Base-by-base conservation (phyloP, 805 yeast genomes). In the Debaryomyces maramus region DNA sequence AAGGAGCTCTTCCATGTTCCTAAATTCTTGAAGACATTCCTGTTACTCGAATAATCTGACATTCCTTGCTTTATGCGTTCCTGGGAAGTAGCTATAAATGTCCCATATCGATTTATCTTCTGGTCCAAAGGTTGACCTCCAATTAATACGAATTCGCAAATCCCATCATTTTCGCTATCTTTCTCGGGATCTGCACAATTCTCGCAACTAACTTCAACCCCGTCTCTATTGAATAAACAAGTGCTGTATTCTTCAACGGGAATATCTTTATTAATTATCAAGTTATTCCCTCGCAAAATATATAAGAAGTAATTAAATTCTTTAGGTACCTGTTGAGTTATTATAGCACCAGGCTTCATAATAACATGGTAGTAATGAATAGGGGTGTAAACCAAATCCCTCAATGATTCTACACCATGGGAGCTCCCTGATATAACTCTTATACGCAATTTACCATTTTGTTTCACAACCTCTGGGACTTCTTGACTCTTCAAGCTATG, bases 91-190 rank as follows among this genome's bases (percentile, higher is more conserved):
- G 86, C 91, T 13, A 89, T 97, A 56, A 89, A 90, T 9, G 97
- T 96, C 13, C 97, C 97, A 57, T 88, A 83, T 57, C 89, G 96
- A 22, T 87, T 85, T 39, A 85, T 72, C n/a, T 80, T 77, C 65
- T 88, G 96, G 50, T 86, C 76, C 41, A 87, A 66, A 15, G 77
- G 75, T 57, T 85, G 63, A 41, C 96, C 96, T 21, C 88, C 93
- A 46, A 88, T 69, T 13, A 88, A 47, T 4, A 84, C 81, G 54
- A 88, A 81, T 49, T 83, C 80, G 13, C 2, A 6, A 6, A 8
- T 5, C 2, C 88, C 64, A 23, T 65, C 69, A 2, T 43, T 45
- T 7, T 72, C 71, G 14, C 55, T 50, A 16, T 61, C 73, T 11
- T 77, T 75, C 16, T 69, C 73, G 3, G 22, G 17, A 3, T 24